Evolutionary conservation across 163 green algal genomes (phyloP), one percentile per base, ranked within the genome.

Genomic region (Chlamydomonas reinhardtii): DNA sequence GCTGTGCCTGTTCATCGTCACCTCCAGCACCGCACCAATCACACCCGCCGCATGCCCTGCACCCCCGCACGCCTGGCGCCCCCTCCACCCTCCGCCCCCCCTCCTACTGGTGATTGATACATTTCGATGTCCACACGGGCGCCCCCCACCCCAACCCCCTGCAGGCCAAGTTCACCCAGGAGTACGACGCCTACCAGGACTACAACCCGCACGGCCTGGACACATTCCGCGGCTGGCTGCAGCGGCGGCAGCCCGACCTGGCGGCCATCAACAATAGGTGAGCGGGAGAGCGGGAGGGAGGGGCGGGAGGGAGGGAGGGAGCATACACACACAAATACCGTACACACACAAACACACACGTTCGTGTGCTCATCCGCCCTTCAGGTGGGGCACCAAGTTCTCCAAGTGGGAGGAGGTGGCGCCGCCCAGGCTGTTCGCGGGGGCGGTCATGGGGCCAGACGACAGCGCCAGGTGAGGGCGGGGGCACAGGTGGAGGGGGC

Each of bases 131-230:
- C 43, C 43, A 54, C 43, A n/a, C n/a, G n/a, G n/a, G n/a, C n/a
- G n/a, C n/a, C n/a, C n/a, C n/a, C n/a, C n/a, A n/a, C n/a, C 24
- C 73, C n/a, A 1, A 14, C 31, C 71, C 71, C 52, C 73, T 6
- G 5, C 48, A 85, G 78, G 78, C 78, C 78, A 85, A 85, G 48
- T 85, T 71, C 78, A 85, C 78, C 14, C 78, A 85, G 66, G 78
- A 85, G 66, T 52, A 85, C 66, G 78, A 76, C 32, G 64, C 56
- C 64, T 84, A 56, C 66, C 76, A 84, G 65, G 76, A 84, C 65
- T 84, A 84, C 29, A 73, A 43, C 16, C 27, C 39, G 5, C 39
- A 65, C 29, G 76, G 61, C 56, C 61, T 83, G 39, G 48, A 1
- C 27, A 64, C 37, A 15, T 29, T 14, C 24, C 61, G 61, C 24